Percentiles rank a stretch among this genome's conserved stretches.
phyloP scores from a whole-genome alignment of 371 early-diverging fungal genomes.

The Sporodiniella umbellata region DNA sequence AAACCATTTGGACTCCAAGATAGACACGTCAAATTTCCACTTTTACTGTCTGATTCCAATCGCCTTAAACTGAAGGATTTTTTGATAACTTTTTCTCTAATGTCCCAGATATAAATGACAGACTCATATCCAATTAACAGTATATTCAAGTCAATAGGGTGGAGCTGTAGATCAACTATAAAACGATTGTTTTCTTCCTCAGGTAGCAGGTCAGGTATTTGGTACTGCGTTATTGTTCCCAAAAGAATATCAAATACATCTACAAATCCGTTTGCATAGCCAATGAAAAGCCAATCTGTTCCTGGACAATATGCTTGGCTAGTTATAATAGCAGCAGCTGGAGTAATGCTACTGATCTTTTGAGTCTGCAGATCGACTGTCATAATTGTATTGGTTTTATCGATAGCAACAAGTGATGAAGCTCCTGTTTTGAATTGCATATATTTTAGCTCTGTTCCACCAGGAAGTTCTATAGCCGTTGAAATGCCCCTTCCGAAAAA shows the following conservation, averaged over 20 bases:
- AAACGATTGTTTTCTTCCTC: slow-evolving; percentile 11
- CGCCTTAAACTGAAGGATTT: slow-evolving; percentile 20
- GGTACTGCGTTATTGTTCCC: slow-evolving; percentile 41
- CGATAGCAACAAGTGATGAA: slow-evolving; percentile 45
- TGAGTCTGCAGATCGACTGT: slow-evolving; percentile 50
- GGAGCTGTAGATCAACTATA: slow-evolving; percentile 50
- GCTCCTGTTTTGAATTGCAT: slow-evolving; percentile 50
- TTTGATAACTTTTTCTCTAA: slow-evolving; percentile 39
- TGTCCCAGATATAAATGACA: slow-evolving; percentile 46
- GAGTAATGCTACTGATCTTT: slow-evolving; percentile 30
- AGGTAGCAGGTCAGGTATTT: slow-evolving; percentile 42
- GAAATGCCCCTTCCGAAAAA: slow-evolving; percentile 46
- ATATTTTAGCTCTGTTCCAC: slow-evolving; percentile 41
- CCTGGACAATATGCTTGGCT: slow-evolving; percentile 48
- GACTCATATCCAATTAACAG: slow-evolving; percentile 53
- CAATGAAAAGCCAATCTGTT: slow-evolving; percentile 58
- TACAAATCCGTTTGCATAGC: slow-evolving; percentile 51
- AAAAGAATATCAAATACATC: slow-evolving; percentile 54
- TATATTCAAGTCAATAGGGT: slow-evolving; percentile 49
- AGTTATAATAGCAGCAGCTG: slow-evolving; percentile 48
- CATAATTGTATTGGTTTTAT: slow-evolving; percentile 46
- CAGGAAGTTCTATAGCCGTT: slow-evolving; percentile 17
- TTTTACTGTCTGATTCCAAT: slow-evolving; percentile 19
- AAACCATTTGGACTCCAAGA: slow-evolving; percentile 52
- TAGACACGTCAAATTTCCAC: slow-evolving; percentile 36